Evolutionary conservation across 108 stramenopile species (phyloP), one percentile per base, ranked within the genome.

Genomic region (Ochromonas danica): DNA sequence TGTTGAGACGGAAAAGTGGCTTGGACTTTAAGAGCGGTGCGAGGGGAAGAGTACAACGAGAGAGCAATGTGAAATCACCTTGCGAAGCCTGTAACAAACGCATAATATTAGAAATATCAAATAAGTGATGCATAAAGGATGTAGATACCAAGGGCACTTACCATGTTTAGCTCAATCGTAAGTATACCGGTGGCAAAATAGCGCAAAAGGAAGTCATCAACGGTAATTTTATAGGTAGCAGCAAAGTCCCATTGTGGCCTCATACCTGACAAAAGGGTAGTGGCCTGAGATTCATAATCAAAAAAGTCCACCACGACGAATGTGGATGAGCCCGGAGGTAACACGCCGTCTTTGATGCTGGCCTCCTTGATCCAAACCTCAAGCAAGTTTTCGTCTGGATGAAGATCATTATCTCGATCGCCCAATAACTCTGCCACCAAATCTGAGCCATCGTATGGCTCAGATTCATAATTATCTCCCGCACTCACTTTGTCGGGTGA

Each of bases 301-400:
- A 87, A 88, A 79, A 90, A 90, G 79, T 90, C 90, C 1, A 90
- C 62, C 33, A 89, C 81, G 33, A 85, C 79, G 71, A 90, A 89
- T 71, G 87, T 83, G 28, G 85, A 83, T 14, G 87, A 39, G 61
- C 62, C 85, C 27, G 77, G 75, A n/a, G 78, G 63, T 27, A 90
- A 40, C 39, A 43, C 36, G 1, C 78, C 83, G 1, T 83, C 86
- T 39, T 85, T 61, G 35, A 90, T 72, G 61, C 80, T 75, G 1
- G 86, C 87, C 28, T 79, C 71, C 28, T 82, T 60, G 42, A 90
- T 83, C 86, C 86, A 89, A n/a, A 89, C 84, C 84, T 90, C 89
- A 35, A 90, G 71, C 71, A 89, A 67, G 77, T 90, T 90, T 71
- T 90, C 88, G 42, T 87, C 88, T 2, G 89, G 84, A n/a, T 70